phyloP scores from a whole-genome alignment of 495 filamentous ascomycete species.

The Penicilliopsis zonata region DNA sequence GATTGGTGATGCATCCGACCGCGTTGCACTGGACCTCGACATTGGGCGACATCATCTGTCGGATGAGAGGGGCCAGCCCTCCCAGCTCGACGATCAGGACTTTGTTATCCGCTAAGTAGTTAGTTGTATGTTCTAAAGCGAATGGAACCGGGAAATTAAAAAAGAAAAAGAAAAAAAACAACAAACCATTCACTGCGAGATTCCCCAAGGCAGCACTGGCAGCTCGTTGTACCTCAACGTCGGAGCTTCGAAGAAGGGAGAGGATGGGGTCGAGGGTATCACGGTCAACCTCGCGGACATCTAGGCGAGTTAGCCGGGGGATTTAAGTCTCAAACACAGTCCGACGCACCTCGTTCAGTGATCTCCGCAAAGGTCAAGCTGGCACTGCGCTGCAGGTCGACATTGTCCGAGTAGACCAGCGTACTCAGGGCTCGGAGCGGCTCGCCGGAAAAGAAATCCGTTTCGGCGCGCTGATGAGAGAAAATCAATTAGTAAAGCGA shows the following conservation, averaged over 20 bases:
- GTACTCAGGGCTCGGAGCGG: slow-evolving; percentile 92
- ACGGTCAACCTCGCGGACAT: slow-evolving; percentile 91
- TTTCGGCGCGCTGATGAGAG: slow-evolving; percentile 64
- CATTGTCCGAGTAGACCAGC: slow-evolving; percentile 95
- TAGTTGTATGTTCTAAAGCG: slow-evolving; percentile 29
- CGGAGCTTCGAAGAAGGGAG: slow-evolving; percentile 83
- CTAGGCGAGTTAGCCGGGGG: slow-evolving; percentile 14
- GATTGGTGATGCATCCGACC: slow-evolving; percentile 94
- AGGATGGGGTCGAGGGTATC: slow-evolving; percentile 94
- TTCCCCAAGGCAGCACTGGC: slow-evolving; percentile 95
- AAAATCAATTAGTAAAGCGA: slow-evolving; percentile 5
- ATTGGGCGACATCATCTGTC: slow-evolving; percentile 97
- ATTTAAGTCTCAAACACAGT: slow-evolving; percentile 1
- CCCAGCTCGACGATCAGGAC: slow-evolving; percentile 88
- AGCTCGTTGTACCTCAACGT: slow-evolving; percentile 94
- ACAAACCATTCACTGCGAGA: slow-evolving; percentile 88
- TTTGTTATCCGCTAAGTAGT: slow-evolving; percentile 79
- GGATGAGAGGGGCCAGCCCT: slow-evolving; percentile 82
- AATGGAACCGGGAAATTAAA: neutral
- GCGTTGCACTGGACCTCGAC: slow-evolving; percentile 99
- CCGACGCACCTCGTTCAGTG: slow-evolving; percentile 78
- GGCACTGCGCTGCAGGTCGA: slow-evolving; percentile 93
- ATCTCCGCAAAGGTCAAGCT: slow-evolving; percentile 99
- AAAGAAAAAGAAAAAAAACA: slow-evolving; percentile 2
- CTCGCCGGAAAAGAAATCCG: slow-evolving; percentile 95